These are phyloP conservation scores for Tetrahymena elliotti DNA, from an alignment of 73 alveolate species.

Conservation along the genomic window DNA sequence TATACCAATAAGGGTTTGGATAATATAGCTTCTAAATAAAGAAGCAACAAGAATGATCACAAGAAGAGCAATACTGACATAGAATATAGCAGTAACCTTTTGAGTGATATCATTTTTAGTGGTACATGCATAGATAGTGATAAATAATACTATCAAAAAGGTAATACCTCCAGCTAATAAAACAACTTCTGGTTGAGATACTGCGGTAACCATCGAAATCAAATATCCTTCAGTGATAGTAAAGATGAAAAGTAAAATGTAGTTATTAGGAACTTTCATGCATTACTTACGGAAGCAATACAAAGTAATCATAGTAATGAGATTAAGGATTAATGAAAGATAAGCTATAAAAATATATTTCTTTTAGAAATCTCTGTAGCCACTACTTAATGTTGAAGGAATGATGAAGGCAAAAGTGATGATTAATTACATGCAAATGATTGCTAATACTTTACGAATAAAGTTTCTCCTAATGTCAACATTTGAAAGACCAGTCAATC, in stretches of 20 bases:
- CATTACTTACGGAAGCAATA: slow-evolving; percentile 47
- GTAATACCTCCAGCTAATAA: slow-evolving; percentile 86
- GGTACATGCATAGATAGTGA: slow-evolving; percentile 81
- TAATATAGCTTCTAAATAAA: slow-evolving; percentile 16
- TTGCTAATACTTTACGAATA: not conserved
- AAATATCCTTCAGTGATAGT: slow-evolving; percentile 82
- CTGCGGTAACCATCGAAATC: slow-evolving; percentile 70
- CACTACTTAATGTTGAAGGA: not conserved
- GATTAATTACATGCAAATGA: not conserved
- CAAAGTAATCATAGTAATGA: slow-evolving; percentile 44
- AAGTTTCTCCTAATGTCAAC: not conserved
- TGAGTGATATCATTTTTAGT: slow-evolving; percentile 79
- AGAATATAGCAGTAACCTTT: slow-evolving; percentile 56
- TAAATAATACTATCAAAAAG: slow-evolving; percentile 65
- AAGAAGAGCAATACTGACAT: slow-evolving; percentile 42
- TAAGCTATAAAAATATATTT: not conserved
- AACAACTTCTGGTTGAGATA: slow-evolving; percentile 38
- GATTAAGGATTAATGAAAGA: slow-evolving; percentile 8
- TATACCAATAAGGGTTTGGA: slow-evolving; percentile 22
- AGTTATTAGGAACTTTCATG: slow-evolving; percentile 84
- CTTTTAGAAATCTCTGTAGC: not conserved
- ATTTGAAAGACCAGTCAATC: not conserved
- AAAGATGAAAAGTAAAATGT: slow-evolving; percentile 67
- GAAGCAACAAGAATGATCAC: slow-evolving; percentile 48
- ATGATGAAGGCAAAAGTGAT: not conserved